A percentile compares a stretch with the other conserved stretches of the same genome.
phyloP scores from a whole-genome alignment of 2,329 filamentous ascomycete genomes.

The Colletotrichum sp. region DNA sequence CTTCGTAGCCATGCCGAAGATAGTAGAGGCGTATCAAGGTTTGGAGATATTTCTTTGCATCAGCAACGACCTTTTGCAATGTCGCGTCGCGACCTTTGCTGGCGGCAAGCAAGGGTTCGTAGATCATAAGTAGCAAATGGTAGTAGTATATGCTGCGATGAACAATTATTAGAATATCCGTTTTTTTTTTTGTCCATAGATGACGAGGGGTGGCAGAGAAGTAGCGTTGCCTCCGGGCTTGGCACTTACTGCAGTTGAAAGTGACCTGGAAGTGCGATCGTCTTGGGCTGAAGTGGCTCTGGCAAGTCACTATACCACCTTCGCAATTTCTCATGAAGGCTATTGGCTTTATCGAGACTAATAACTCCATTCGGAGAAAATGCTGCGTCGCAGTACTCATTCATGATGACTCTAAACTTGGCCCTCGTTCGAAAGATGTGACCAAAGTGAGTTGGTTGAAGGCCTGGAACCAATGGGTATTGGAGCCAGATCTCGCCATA shows the following conservation, averaged over 20 bases:
- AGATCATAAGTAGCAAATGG: slow-evolving; percentile 29
- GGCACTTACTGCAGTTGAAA: slow-evolving; percentile 39
- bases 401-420: slow-evolving; percentile 31
- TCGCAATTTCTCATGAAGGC: slow-evolving; percentile 23
- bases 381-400: slow-evolving; percentile 28
- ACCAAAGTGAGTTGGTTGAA: slow-evolving; percentile 28
- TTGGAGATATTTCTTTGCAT: slow-evolving; percentile 24
- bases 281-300: slow-evolving; percentile 26
- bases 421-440: slow-evolving; percentile 31
- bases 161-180: not conserved
- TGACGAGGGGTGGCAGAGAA: not conserved
- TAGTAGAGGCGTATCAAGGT: slow-evolving; percentile 34
- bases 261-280: slow-evolving; percentile 37
- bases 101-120: slow-evolving; percentile 26
- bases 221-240: not conserved
- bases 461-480: slow-evolving; percentile 32
- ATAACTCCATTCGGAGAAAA: slow-evolving; percentile 19
- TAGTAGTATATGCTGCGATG: slow-evolving; percentile 25
- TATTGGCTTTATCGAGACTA: slow-evolving; percentile 17
- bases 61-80: slow-evolving; percentile 18
- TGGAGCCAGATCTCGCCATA: slow-evolving; percentile 41
- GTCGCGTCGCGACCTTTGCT: not conserved
- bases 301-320: slow-evolving; percentile 33
- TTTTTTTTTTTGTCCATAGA: not conserved
- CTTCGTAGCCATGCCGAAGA: slow-evolving; percentile 35